Conservation (phyloP, 805 yeast genomes). For the Kazachstania psychrophila region DNA sequence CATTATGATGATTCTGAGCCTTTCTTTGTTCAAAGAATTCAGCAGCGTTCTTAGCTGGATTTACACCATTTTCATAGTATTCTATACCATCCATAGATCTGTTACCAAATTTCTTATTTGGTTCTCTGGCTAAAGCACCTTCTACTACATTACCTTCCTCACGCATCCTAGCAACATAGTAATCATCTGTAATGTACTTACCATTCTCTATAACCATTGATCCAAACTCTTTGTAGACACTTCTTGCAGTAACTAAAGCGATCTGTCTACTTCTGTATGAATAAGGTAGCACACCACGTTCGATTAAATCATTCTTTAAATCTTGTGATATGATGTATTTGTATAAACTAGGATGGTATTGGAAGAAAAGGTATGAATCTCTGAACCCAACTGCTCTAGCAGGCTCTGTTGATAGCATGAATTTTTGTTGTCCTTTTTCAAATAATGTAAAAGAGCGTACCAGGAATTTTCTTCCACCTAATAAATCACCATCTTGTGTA, state of each 20-base stretch:
- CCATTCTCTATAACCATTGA: constrained; percentile 76
- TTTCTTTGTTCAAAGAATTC: constrained; percentile 33
- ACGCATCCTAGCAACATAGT: constrained; percentile 53
- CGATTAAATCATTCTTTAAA: constrained; percentile 76
- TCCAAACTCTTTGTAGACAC: constrained; percentile 87
- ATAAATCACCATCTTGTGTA: constrained; percentile 53
- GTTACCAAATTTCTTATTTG: background rate
- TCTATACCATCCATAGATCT: constrained; percentile 2
- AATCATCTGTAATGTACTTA: constrained; percentile 73
- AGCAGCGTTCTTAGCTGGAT: constrained; percentile 31
- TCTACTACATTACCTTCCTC: constrained; percentile 52
- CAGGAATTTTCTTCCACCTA: constrained; percentile 66
- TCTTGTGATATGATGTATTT: constrained; percentile 65
- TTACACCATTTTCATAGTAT: constrained; percentile 7
- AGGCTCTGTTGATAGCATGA: constrained; percentile 92
- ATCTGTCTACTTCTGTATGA: constrained; percentile 87
- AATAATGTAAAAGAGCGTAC: constrained; percentile 55
- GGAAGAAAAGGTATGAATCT: constrained; percentile 82
- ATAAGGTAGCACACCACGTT: constrained; percentile 72
- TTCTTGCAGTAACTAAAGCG: constrained; percentile 82
- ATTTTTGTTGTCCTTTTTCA: constrained; percentile 54
- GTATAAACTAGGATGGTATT: constrained; percentile 68
- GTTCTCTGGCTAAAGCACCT: constrained; percentile 38
- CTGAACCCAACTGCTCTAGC: constrained; percentile 92
- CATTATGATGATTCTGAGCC: constrained; percentile 7